Evolutionary conservation across 2,329 filamentous ascomycete species (phyloP).

Genomic region (Dactylellina leptospora): DNA sequence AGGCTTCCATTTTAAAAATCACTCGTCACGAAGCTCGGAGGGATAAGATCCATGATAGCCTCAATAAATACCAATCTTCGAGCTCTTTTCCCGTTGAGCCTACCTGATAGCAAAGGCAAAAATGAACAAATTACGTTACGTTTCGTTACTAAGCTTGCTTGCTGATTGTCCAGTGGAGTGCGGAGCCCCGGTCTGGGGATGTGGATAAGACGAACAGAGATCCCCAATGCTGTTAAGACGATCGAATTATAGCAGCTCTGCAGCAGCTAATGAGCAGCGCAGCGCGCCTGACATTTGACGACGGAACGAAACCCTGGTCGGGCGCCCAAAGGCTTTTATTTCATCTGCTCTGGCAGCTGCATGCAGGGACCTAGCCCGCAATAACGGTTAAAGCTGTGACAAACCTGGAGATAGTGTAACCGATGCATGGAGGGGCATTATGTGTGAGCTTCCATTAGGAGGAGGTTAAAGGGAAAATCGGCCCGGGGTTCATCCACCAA

Average conservation of each 20-base stretch:
- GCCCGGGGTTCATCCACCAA: constrained; percentile 53
- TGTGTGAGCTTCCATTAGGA: constrained; percentile 15
- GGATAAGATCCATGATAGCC: constrained; percentile 14
- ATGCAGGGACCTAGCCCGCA: constrained; percentile 51
- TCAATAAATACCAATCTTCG: not conserved
- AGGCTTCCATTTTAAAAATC: constrained; percentile 6
- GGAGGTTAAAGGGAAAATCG: constrained; percentile 44
- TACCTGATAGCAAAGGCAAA: not conserved
- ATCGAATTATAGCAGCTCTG: constrained; percentile 11
- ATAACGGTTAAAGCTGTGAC: constrained; percentile 47
- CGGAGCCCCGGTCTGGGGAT: constrained; percentile 44
- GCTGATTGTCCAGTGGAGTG: constrained; percentile 20
- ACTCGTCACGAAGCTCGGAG: constrained; percentile 25
- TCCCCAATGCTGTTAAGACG: constrained; percentile 32
- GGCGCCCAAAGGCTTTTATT: constrained; percentile 2
- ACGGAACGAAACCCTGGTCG: constrained; percentile 43
- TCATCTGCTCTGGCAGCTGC: constrained; percentile 35
- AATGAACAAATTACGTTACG: constrained; percentile 2
- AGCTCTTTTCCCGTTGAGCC: not conserved
- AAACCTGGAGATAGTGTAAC: constrained; percentile 40
- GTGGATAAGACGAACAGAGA: constrained; percentile 31
- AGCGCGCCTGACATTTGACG: constrained; percentile 25
- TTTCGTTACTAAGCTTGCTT: not conserved
- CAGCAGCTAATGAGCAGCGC: not conserved
- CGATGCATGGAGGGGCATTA: constrained; percentile 24